Evolutionary conservation across 805 yeast species (phyloP).

Genomic region (Phaffomyces thermotolerans): DNA sequence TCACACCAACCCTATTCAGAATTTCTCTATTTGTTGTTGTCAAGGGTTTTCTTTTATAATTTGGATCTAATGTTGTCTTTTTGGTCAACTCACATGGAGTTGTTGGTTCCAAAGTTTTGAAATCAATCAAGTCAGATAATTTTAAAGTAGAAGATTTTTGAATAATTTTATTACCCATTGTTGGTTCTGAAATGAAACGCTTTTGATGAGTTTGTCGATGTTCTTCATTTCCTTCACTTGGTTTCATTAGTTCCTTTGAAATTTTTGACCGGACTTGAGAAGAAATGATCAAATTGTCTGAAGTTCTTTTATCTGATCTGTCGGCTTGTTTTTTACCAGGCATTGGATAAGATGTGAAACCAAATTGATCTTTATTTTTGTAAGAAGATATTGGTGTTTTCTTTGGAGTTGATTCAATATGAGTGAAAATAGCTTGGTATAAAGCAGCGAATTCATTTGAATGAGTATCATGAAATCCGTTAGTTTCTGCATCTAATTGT

Average conservation of each 20-base stretch:
- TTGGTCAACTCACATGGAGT: not conserved
- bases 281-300: not conserved
- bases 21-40: constrained; percentile 17
- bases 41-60: constrained; percentile 11
- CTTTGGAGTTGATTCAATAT: constrained; percentile 9
- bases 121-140: constrained; percentile 5
- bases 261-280: not conserved
- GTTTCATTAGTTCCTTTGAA: not conserved
- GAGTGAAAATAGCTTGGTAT: constrained; percentile 25
- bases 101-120: constrained; percentile 2
- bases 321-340: constrained; percentile 2
- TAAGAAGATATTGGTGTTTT: not conserved
- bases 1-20: constrained; percentile 19
- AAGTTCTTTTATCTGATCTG: not conserved
- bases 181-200: constrained; percentile 17
- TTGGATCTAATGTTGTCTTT: constrained; percentile 21
- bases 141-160: constrained; percentile 9
- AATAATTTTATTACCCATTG: not conserved
- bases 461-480: constrained; percentile 19
- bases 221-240: too few relatives aligned
- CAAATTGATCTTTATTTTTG: not conserved
- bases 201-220: constrained; percentile 1
- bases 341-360: constrained; percentile 4
- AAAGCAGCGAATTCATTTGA: constrained; percentile 24
- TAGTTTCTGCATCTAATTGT: constrained; percentile 15